Evolutionary conservation across 164 flowering plant species (phyloP).

Genomic region (Tinospora cordifolia): DNA sequence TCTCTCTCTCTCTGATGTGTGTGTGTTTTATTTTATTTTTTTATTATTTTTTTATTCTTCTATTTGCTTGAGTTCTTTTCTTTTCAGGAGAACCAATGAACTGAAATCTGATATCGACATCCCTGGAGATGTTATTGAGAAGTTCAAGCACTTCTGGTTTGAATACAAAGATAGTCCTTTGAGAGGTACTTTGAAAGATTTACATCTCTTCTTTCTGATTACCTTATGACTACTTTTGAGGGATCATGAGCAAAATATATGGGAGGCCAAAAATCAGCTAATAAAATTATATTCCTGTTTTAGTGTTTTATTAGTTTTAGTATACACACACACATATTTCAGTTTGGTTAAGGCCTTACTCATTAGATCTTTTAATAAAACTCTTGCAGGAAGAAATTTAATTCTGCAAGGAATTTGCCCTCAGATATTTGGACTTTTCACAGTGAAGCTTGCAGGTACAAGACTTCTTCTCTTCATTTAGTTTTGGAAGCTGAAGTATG

Average conservation of each 20-base stretch:
- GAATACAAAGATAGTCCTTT: constrained; percentile 62
- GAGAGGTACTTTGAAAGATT: constrained; percentile 43
- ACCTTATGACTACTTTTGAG: background rate
- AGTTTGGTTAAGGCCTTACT: background rate
- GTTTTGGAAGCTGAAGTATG: constrained; percentile 5
- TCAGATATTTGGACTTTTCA: constrained; percentile 91
- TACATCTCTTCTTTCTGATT: background rate
- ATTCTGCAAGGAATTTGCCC: constrained; percentile 88
- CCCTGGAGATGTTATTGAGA: constrained; percentile 52
- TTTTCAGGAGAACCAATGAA: constrained; percentile 75
- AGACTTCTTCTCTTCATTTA: background rate
- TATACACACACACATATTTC: background rate
- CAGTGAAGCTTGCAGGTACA: constrained; percentile 93
- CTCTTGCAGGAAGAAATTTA: constrained; percentile 71
- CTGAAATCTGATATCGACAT: constrained; percentile 65
- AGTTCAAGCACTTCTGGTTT: constrained; percentile 77
- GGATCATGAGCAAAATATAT: background rate
- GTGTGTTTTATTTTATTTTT: too few species aligned
- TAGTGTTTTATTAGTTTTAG: background rate
- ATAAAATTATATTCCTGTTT: background rate
- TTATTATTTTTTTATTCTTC: background rate
- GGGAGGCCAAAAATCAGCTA: background rate
- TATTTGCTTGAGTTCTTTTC: background rate
- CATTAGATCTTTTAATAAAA: background rate
- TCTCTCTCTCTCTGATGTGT: background rate